A percentile compares a stretch with the other conserved stretches of the same genome.
These are phyloP conservation scores for Penicillium expansum DNA, from an alignment of 2,329 filamentous ascomycete species.

Conservation along the genomic window DNA sequence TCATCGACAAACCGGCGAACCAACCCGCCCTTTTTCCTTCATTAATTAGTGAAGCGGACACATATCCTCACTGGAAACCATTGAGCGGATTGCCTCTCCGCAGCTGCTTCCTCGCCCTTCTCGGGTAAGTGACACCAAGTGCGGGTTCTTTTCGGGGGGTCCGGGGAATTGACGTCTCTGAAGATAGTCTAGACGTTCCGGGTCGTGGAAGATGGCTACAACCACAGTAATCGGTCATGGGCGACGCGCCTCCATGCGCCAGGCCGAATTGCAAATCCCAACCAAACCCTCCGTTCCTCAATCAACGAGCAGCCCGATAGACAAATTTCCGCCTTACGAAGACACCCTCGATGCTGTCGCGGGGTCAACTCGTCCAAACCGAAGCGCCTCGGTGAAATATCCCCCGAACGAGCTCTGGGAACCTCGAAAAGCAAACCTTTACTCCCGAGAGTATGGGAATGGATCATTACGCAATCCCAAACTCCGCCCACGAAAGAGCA, in stretches of 20 bases:
- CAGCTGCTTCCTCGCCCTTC: not conserved
- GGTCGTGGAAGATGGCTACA: constrained; percentile 36
- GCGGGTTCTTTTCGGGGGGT: not conserved
- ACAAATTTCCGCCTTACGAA: constrained; percentile 46
- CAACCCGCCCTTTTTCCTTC: constrained; percentile 3
- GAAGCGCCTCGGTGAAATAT: constrained; percentile 31
- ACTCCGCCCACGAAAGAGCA: constrained; percentile 77
- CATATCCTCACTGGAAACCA: constrained; percentile 5
- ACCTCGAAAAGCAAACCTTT: constrained; percentile 54
- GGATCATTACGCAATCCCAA: constrained; percentile 38
- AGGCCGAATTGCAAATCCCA: constrained; percentile 34
- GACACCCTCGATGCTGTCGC: constrained; percentile 32
- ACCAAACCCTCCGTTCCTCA: constrained; percentile 30
- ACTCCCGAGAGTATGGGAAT: constrained; percentile 44
- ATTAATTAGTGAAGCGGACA: constrained; percentile 1
- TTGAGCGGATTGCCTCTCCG: not conserved
- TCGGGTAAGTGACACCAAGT: constrained; percentile 5
- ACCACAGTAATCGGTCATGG: constrained; percentile 41
- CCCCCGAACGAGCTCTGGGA: constrained; percentile 58
- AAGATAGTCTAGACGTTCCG: not conserved
- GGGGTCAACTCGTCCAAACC: constrained; percentile 26
- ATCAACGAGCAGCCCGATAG: constrained; percentile 35
- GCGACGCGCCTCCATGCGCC: constrained; percentile 40
- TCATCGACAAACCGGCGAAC: constrained; percentile 24
- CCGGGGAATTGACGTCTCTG: constrained; percentile 3